phyloP scores from a whole-genome alignment of 1,284 basidiomycete species.

The Ustilago shanxiensis region DNA sequence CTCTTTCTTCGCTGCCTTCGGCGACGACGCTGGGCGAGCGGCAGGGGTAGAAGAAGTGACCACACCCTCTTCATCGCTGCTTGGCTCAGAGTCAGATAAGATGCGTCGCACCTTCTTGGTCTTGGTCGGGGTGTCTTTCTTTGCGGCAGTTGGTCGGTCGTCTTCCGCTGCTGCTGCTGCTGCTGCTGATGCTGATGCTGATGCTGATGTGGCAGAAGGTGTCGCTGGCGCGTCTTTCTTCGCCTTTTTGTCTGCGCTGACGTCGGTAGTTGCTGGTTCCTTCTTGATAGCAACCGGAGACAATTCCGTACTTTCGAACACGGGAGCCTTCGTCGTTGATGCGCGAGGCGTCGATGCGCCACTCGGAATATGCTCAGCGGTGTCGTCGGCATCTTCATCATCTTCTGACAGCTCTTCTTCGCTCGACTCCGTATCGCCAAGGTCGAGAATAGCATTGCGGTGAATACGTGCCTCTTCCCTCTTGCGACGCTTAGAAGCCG shows the following conservation, averaged over 20 bases:
- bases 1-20: slow-evolving; percentile 7
- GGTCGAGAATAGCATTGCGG: slow-evolving; percentile 47
- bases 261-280: neutral
- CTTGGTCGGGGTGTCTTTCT: slow-evolving; percentile 33
- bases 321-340: neutral
- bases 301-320: neutral
- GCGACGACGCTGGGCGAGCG: slow-evolving; percentile 7
- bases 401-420: slow-evolving; percentile 23
- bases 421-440: slow-evolving; percentile 52
- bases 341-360: slow-evolving; percentile 28
- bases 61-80: slow-evolving; percentile 27
- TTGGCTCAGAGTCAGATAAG: slow-evolving; percentile 36
- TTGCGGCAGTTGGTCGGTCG: slow-evolving; percentile 15
- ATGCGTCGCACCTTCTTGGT: slow-evolving; percentile 43
- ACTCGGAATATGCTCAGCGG: slow-evolving; percentile 18
- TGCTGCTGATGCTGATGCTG: too few species aligned
- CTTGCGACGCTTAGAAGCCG: slow-evolving; percentile 37
- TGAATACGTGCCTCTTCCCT: slow-evolving; percentile 41
- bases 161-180: slow-evolving; percentile 4
- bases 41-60: neutral
- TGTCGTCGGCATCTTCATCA: slow-evolving; percentile 18
- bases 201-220: slow-evolving; percentile 4
- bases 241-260: slow-evolving; percentile 3
- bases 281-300: neutral
- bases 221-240: slow-evolving; percentile 30